Conservation (phyloP, 805 yeast genomes). For the Ascoidea rubescens region DNA sequence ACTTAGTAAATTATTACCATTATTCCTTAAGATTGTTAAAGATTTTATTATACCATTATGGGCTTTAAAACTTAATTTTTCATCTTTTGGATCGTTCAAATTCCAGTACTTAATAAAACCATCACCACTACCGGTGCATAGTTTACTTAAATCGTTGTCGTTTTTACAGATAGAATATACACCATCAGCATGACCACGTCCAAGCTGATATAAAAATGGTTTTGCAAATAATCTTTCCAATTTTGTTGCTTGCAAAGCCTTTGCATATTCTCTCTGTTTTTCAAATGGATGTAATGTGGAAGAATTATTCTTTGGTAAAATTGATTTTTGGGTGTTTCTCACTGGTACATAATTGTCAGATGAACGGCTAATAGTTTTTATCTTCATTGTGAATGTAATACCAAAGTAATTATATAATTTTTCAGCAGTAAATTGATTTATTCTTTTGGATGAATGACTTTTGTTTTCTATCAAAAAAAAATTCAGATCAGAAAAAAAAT, state of each 20-base stretch:
- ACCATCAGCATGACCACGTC: slow-evolving; percentile 92
- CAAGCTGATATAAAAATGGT: slow-evolving; percentile 91
- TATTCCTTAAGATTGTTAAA: slow-evolving; percentile 55
- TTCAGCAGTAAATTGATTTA: too few species aligned
- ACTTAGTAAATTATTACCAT: slow-evolving; percentile 45
- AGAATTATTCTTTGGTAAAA: slow-evolving; percentile 77
- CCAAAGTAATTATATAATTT: too few species aligned
- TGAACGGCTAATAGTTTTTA: slow-evolving; percentile 80
- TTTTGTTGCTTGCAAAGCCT: slow-evolving; percentile 90
- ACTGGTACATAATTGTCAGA: slow-evolving; percentile 90
- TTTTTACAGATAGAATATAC: slow-evolving; percentile 80
- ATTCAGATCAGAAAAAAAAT: too few species aligned
- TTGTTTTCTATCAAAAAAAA: too few species aligned
- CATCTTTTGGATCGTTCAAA: slow-evolving; percentile 54
- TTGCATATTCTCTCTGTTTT: slow-evolving; percentile 90
- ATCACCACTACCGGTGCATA: slow-evolving; percentile 92
- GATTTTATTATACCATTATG: slow-evolving; percentile 89
- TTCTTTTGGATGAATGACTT: too few species aligned
- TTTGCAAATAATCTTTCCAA: slow-evolving; percentile 94
- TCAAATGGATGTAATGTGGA: slow-evolving; percentile 96
- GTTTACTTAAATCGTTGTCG: slow-evolving; percentile 47
- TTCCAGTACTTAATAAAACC: slow-evolving; percentile 95
- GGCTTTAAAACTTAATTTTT: slow-evolving; percentile 65
- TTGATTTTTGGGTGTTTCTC: slow-evolving; percentile 75
- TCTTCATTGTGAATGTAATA: slow-evolving; percentile 34